Evolutionary conservation across 768 basidiomycete species (phyloP), one percentile per base, ranked within the genome.

Genomic region (Xerocomus spinulosus): DNA sequence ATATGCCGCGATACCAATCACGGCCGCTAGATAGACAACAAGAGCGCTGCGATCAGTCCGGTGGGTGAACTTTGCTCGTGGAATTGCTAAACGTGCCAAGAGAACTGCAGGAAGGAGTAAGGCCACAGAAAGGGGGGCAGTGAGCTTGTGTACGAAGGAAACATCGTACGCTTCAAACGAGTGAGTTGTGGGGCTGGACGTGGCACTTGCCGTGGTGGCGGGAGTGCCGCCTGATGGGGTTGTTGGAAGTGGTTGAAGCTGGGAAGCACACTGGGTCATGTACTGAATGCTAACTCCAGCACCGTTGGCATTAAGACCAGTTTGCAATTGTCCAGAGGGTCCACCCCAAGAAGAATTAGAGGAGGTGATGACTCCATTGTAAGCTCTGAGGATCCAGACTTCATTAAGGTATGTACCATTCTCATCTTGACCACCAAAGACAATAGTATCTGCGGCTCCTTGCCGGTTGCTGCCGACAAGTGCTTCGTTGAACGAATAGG

Each of bases 331-430:
- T 1, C 88, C 89, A 49, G 77, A 64, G 5, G 85, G 82, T 56
- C 75, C 89, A 13, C 83, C 83, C 86, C 85, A 88, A 7, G 66
- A 67, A 47, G 74, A 65, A 42, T 73, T 71, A 2, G 80, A 75
- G n/a, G 75, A 53, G n/a, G 76, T 76, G 46, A 87, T 59, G 26
- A 74, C 64, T n/a, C 73, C 83, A 51, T 75, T 73, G 64, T 90
- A 91, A 4, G 85, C 78, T 44, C 89, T 73, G 51, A 92, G 72
- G 8, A 92, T 62, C 89, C 89, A 92, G 10, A 92, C 59, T 47
- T 92, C 89, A 33, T 80, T 76, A 4, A 89, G 71, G 59, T 86
- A 82, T 21, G 71, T 78, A 13, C 88, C 88, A 46, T 69, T 62
- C 36, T 72, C 70, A 60, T 88, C 86, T 55, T 77, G 76, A 33